Base-by-base conservation (phyloP, 441 rosid species). In the Pelargonium citronellum region DNA sequence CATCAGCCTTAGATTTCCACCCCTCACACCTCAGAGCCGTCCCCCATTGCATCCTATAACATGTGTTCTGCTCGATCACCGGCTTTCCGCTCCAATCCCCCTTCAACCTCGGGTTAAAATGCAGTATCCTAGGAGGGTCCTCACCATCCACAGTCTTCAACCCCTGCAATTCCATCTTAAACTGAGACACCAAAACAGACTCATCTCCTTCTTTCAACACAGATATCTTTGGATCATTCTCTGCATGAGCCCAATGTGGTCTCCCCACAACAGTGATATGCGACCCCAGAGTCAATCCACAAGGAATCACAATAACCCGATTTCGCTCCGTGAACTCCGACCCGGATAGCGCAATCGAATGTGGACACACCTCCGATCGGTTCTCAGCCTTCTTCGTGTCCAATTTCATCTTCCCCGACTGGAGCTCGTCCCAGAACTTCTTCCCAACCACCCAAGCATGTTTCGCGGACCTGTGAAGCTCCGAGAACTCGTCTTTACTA, bases 201-300 rank as follows among this genome's bases (percentile, higher is more conserved):
- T 51, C 17, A 1, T 51, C 58, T 51, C 13, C 75, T 27, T 69
- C 73, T 63, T 64, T 74, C 49, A 63, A 37, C 47, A 69, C 67
- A 39, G 69, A 22, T 1, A 70, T 64, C 51, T 49, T 80, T 2
- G 74, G 78, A 13, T 79, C 77, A 39, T 67, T 22, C 78, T 81
- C 84, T 5, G 77, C 67, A 66, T 81, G 87, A 0, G 87, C 83
- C 84, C 80, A 79, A 41, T 72, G 83, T 55, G 84, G 84, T 71
- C 78, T 77, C 60, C 84, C 87, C 43, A 81, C 87, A 47, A 83
- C 83, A 8, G 83, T 83, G 0, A 83, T 68, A 41, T 81, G 81
- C 69, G 87, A 81, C 27, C 87, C 87, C 12, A 83, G 67, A 9
- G 84, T 83, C 19, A 81, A 73, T 11, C 87, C 87, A 51, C 84